These are phyloP conservation scores for Hapsidospora chrysogenum DNA, from an alignment of 495 filamentous ascomycete genomes.

Conservation along the genomic window DNA sequence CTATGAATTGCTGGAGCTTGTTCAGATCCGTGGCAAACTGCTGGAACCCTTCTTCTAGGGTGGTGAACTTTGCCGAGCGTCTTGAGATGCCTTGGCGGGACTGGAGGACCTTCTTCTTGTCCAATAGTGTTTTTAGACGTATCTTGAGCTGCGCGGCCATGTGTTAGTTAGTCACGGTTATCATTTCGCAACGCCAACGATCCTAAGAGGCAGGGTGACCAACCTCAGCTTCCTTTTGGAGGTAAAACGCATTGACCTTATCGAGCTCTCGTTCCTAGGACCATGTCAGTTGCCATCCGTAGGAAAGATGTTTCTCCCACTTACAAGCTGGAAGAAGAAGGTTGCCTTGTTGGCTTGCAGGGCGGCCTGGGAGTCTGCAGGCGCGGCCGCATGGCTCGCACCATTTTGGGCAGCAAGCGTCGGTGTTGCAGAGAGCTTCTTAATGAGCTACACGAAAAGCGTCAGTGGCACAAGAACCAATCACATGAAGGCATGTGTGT, in stretches of 20 bases:
- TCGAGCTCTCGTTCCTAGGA: slow-evolving; percentile 92
- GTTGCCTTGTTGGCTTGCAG: slow-evolving; percentile 94
- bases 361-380: slow-evolving; percentile 64
- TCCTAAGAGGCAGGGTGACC: too few species aligned
- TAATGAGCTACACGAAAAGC: slow-evolving; percentile 65
- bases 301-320: too few species aligned
- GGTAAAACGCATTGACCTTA: slow-evolving; percentile 94
- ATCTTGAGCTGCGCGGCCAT: slow-evolving; percentile 58
- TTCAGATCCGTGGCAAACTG: slow-evolving; percentile 93
- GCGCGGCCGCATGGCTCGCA: slow-evolving; percentile 23
- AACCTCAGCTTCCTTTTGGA: slow-evolving; percentile 97
- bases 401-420: slow-evolving; percentile 61
- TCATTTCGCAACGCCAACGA: too few species aligned
- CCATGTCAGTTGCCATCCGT: too few species aligned
- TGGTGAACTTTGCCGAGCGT: slow-evolving; percentile 78
- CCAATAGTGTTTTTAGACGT: slow-evolving; percentile 74
- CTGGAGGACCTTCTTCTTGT: slow-evolving; percentile 83
- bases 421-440: slow-evolving; percentile 84
- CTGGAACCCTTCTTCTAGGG: slow-evolving; percentile 87
- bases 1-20: slow-evolving; percentile 96
- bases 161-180: neutral
- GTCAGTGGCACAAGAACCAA: slow-evolving; percentile 15
- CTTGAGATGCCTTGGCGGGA: slow-evolving; percentile 61
- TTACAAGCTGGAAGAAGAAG: slow-evolving; percentile 93
- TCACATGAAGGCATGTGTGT: too few species aligned